These are phyloP conservation scores for Debaryomyces sp. DNA, from an alignment of 1,139 yeast genomes.

Conservation along the genomic window DNA sequence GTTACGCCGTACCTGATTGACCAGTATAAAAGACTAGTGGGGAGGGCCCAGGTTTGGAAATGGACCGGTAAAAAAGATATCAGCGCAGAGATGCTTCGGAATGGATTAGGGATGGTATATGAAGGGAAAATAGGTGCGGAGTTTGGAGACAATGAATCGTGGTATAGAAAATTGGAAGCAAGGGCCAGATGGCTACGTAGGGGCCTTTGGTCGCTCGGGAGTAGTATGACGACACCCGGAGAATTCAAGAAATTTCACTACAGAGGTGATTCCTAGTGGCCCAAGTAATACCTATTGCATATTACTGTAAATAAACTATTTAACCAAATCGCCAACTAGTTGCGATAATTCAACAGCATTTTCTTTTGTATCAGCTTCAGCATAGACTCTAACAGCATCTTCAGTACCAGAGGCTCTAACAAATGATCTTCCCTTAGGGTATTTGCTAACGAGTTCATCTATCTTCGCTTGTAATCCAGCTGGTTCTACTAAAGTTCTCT, in stretches of 20 bases:
- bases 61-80: constrained; percentile 78
- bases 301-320: constrained; percentile 12
- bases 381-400: constrained; percentile 94
- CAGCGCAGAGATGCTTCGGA: constrained; percentile 80
- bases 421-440: constrained; percentile 74
- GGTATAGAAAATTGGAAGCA: constrained; percentile 60
- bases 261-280: constrained; percentile 12
- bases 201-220: constrained; percentile 73
- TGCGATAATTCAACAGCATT: constrained; percentile 36
- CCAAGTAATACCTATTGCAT: not conserved
- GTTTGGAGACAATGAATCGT: constrained; percentile 72
- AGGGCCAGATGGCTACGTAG: constrained; percentile 55
- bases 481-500: constrained; percentile 78
- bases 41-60: constrained; percentile 74
- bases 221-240: constrained; percentile 73
- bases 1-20: constrained; percentile 81
- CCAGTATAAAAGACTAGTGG: constrained; percentile 89
- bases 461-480: constrained; percentile 74
- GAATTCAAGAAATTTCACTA: constrained; percentile 61
- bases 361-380: constrained; percentile 68
- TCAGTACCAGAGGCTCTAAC: constrained; percentile 99
- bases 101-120: constrained; percentile 86
- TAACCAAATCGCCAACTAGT: constrained; percentile 36
- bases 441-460: constrained; percentile 63
- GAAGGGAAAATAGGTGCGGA: constrained; percentile 83